These are phyloP conservation scores for Trichoderma reesei DNA, from an alignment of 495 filamentous ascomycete genomes.

Conservation along the genomic window DNA sequence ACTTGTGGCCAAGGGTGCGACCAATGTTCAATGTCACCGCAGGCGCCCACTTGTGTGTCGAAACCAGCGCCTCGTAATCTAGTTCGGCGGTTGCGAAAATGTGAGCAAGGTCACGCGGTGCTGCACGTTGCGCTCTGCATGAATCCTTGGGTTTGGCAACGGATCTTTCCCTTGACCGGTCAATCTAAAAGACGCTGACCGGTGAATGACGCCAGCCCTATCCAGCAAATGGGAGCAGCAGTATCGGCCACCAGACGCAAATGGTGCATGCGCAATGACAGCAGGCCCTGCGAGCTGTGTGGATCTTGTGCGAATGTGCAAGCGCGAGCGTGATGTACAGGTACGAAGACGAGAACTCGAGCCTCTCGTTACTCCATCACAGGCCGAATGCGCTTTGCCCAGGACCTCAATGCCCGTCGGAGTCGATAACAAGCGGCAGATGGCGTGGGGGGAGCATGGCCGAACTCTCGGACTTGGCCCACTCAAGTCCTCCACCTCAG, in stretches of 20 bases:
- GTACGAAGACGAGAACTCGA: neutral
- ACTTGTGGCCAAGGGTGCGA: no score
- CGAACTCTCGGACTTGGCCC: neutral
- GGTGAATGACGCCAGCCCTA: neutral
- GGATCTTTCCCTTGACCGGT: neutral
- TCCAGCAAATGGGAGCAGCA: neutral
- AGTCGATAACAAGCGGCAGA: neutral
- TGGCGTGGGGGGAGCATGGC: neutral
- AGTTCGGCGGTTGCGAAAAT: no score
- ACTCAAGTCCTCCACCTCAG: neutral
- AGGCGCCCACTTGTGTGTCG: no score
- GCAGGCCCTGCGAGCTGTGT: neutral
- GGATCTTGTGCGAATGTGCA: neutral
- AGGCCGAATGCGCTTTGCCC: neutral
- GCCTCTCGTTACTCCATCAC: neutral
- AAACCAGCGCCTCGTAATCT: no score
- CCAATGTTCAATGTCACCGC: no score
- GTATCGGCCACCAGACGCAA: neutral
- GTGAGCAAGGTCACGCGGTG: neutral
- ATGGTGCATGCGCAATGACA: neutral
- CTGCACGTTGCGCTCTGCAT: neutral
- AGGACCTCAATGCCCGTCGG: neutral
- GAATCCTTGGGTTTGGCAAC: neutral
- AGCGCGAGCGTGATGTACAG: neutral
- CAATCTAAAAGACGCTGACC: conserved; percentile 1